Base-by-base conservation (phyloP, 192 early-diverging fungal species). In the Coemansia sp. region DNA sequence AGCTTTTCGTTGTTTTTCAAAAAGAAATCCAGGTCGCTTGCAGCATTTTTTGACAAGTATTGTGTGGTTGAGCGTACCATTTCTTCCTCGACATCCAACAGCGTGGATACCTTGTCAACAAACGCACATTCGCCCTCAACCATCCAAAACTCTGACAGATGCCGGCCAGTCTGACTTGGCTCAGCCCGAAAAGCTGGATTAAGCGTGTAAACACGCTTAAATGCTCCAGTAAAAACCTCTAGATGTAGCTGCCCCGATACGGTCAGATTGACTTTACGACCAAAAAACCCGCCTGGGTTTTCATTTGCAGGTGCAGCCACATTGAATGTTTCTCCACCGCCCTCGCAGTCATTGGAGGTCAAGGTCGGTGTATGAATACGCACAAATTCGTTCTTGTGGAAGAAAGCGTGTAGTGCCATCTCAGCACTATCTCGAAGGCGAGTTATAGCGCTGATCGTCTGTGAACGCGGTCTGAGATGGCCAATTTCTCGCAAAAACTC, bases 71-170 rank as follows among this genome's bases (percentile, higher is more conserved):
- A 68, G 28, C 79, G 79, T 12, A 91, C 48, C 63, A 84, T 59
- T 23, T 74, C 80, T 64, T 94, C 90, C 6, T 82, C 84, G 14
- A 94, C 79, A 45, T 86, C 78, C 43, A 92, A 40, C 19, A 94
- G 59, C 8, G 83, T 75, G 3, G 78, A 67, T 16, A 93, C 49
- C 23, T 77, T 33, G 39, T 79, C 68, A 7, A 92, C 59, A 74
- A 91, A 93, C 0, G 90, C 83, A 33, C 87, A 80, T 59, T 96
- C 93, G 2, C 90, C 90, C 61, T 96, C 93, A 23, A 92, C 60
- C 93, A 96, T 96, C 90, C 91, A 94, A 55, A 96, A 96, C 68
- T 96, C 93, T 2, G 91, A 87, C 16, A 96, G 50, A 65, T 96
- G 93, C 19, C 91, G 83, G 5, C 88, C 84, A 3, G 89, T 90